phyloP scores from a whole-genome alignment of 2,329 filamentous ascomycete species.

The Pezicula radicicola region DNA sequence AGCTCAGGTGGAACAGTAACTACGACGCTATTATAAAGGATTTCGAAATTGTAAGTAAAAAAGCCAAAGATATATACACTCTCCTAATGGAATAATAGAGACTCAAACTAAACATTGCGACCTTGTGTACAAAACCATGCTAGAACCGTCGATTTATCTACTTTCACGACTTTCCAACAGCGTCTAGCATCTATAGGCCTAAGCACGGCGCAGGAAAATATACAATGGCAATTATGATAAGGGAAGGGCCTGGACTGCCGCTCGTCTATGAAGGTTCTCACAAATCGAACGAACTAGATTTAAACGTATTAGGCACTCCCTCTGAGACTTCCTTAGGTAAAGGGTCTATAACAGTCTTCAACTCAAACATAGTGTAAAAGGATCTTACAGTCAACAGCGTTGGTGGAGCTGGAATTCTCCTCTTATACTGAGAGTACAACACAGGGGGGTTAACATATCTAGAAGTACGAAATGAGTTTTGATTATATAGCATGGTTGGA shows the following conservation, averaged over 20 bases:
- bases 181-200: slow-evolving; percentile 2
- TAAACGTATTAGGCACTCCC: not conserved
- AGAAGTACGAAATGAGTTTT: not conserved
- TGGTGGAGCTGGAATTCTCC: not conserved
- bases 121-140: slow-evolving; percentile 1
- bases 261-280: slow-evolving; percentile 5
- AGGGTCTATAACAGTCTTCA: slow-evolving; percentile 5
- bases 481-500: not conserved
- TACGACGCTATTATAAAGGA: slow-evolving; percentile 3
- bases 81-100: slow-evolving; percentile 7
- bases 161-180: slow-evolving; percentile 4
- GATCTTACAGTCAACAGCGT: not conserved
- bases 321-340: not conserved
- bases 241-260: slow-evolving; percentile 4
- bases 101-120: slow-evolving; percentile 2
- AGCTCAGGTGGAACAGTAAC: slow-evolving; percentile 4
- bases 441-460: not conserved
- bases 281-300: slow-evolving; percentile 5
- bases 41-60: slow-evolving; percentile 6
- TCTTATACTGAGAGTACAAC: not conserved
- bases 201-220: slow-evolving; percentile 2
- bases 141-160: slow-evolving; percentile 5
- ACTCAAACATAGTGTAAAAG: not conserved
- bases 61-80: slow-evolving; percentile 3
- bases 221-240: slow-evolving; percentile 4